These are phyloP conservation scores for Orbilia brochopaga DNA, from an alignment of 2,329 filamentous ascomycete species.

Conservation along the genomic window DNA sequence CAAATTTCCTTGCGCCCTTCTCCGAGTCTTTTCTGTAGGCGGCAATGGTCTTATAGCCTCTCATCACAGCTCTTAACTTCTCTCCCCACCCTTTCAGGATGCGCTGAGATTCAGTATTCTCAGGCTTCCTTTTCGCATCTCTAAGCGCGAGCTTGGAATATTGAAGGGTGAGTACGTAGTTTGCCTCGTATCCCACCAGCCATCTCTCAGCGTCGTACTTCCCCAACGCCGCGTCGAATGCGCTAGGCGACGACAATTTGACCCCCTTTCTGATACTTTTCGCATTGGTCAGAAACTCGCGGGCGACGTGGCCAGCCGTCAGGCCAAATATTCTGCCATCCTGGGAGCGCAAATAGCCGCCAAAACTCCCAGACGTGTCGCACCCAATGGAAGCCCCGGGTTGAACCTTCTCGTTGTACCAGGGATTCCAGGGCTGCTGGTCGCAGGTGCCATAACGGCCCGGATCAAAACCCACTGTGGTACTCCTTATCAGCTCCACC, in stretches of 20 bases:
- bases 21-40: background rate
- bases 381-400: background rate
- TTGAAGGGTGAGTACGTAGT: background rate
- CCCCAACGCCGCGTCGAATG: background rate
- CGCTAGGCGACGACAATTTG: background rate
- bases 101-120: background rate
- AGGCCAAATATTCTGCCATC: background rate
- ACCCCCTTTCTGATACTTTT: background rate
- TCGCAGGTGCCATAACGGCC: background rate
- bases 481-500: background rate
- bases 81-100: background rate
- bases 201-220: background rate
- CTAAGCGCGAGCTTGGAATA: background rate
- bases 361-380: background rate
- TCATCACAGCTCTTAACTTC: background rate
- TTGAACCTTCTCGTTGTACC: background rate
- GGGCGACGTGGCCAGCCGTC: background rate
- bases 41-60: background rate
- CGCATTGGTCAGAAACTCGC: background rate
- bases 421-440: background rate
- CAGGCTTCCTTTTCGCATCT: background rate
- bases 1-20: background rate
- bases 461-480: background rate
- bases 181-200: background rate
- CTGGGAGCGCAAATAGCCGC: background rate